Evolutionary conservation across 2,329 filamentous ascomycete genomes (phyloP), one percentile per base, ranked within the genome.

Genomic region (Colletotrichum karsti): DNA sequence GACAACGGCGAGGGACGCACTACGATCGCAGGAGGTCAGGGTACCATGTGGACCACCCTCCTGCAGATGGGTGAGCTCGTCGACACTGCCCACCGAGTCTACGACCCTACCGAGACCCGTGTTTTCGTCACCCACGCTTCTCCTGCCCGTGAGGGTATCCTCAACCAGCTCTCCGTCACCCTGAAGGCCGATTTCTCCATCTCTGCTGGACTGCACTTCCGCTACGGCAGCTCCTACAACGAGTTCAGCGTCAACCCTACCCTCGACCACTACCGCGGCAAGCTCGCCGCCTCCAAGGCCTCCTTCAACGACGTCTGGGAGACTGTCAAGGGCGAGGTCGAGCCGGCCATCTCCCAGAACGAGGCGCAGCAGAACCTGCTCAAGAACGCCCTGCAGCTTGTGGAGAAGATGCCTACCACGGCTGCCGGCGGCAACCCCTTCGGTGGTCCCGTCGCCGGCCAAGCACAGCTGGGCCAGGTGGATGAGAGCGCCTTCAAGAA

Each of bases 261-360:
- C 0, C 86, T 99, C 62, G 96, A 99, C 75, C 96, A 99, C 82
- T 99, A 99, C 82, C 94, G 97, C 67, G 97, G 96, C 77, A 99
- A 99, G 87, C 90, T 99, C 61, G 95, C 96, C 57, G 96, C 96
- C 12, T 98, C 95, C 55, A 98, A 98, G 82, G 95, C 96, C 1
- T 98, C 96, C 0, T 99, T 99, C 85, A 97, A 97, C 78, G 96
- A 99, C 79, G 96, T 99, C 7, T 99, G 96, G 96, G 96, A 99
- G 80, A 99, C 96, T 1, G 96, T 99, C 75, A 97, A 97, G 83
- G 88, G 91, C 55, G 96, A 99, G 80, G 96, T 99, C 13, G 94
- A 98, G 83, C 93, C 95, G 22, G 96, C 95, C 5, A 97, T 99
- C 70, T 88, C 92, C 67, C 92, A 96, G 75, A 99, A 98, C 77